Conservation (phyloP, 2,329 filamentous ascomycete genomes). For the Sporothrix phasma region DNA sequence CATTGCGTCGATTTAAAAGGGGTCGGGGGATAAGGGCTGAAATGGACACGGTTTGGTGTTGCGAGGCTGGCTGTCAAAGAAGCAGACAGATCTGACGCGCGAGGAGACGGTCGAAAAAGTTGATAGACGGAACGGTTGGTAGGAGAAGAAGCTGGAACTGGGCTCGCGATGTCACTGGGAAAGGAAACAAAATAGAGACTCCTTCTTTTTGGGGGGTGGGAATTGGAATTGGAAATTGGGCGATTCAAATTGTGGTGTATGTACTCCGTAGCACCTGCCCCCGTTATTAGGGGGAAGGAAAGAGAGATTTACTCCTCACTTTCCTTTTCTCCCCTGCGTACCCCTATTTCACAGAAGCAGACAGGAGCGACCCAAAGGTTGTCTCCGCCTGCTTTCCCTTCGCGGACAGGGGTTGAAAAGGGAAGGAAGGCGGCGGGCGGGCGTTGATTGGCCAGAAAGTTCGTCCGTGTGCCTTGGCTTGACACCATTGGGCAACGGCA, state of each 20-base stretch:
- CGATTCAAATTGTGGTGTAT: constrained; percentile 16
- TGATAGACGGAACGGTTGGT: background rate
- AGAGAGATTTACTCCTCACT: constrained; percentile 11
- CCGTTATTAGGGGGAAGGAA: constrained; percentile 12
- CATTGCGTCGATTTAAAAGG: constrained; percentile 30
- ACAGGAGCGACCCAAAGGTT: constrained; percentile 7
- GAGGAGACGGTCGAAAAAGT: background rate
- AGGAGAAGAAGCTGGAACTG: constrained; percentile 3
- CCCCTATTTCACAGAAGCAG: constrained; percentile 14
- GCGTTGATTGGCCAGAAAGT: constrained; percentile 9
- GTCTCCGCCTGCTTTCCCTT: constrained; percentile 1
- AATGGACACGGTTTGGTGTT: background rate
- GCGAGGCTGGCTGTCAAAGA: background rate
- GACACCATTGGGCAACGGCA: constrained; percentile 12
- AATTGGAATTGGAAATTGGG: constrained; percentile 14
- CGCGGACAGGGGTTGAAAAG: constrained; percentile 17
- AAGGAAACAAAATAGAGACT: constrained; percentile 13
- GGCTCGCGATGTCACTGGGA: constrained; percentile 14
- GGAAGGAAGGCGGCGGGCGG: constrained; percentile 5
- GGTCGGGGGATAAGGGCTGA: constrained; percentile 3
- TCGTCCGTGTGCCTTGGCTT: constrained; percentile 5
- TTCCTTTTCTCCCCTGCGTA: constrained; percentile 5
- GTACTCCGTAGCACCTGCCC: constrained; percentile 11
- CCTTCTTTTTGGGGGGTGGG: constrained; percentile 7
- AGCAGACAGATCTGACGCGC: background rate